These are phyloP conservation scores for Polyporus arcularius DNA, from an alignment of 768 basidiomycete genomes.

Conservation along the genomic window DNA sequence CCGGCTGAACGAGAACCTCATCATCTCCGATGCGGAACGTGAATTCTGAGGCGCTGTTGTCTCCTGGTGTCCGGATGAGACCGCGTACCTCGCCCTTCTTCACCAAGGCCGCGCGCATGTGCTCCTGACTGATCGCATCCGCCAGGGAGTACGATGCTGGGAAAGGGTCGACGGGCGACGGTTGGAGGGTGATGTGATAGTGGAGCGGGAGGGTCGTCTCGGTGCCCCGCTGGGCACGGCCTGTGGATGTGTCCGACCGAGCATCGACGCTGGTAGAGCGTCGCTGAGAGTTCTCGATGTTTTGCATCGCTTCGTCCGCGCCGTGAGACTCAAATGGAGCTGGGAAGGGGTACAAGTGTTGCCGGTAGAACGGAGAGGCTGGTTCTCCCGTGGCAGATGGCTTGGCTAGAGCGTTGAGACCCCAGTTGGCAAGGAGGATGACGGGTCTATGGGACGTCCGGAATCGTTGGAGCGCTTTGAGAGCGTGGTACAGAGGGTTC, in stretches of 20 bases:
- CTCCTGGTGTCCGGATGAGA: slow-evolving; percentile 20
- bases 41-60: slow-evolving; percentile 6
- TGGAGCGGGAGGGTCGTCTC: slow-evolving; percentile 32
- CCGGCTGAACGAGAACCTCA: slow-evolving; percentile 11
- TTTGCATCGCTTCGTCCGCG: slow-evolving; percentile 6
- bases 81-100: slow-evolving; percentile 16
- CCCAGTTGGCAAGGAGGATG: slow-evolving; percentile 66
- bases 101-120: slow-evolving; percentile 9
- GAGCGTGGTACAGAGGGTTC: slow-evolving; percentile 47
- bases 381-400: slow-evolving; percentile 20
- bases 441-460: slow-evolving; percentile 51
- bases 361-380: slow-evolving; percentile 42
- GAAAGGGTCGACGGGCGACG: slow-evolving; percentile 23
- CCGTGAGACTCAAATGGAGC: slow-evolving; percentile 28
- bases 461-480: slow-evolving; percentile 49
- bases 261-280: not conserved
- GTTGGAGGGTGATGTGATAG: slow-evolving; percentile 42
- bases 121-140: slow-evolving; percentile 8
- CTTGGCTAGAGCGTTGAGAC: slow-evolving; percentile 35
- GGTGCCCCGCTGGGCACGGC: slow-evolving; percentile 7
- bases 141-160: slow-evolving; percentile 9
- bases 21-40: slow-evolving; percentile 17
- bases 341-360: slow-evolving; percentile 54
- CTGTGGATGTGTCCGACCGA: not conserved
- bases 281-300: slow-evolving; percentile 5